Base-by-base conservation (phyloP, 139 green algal genomes). In the Chlamydomonas asymmetrica region DNA sequence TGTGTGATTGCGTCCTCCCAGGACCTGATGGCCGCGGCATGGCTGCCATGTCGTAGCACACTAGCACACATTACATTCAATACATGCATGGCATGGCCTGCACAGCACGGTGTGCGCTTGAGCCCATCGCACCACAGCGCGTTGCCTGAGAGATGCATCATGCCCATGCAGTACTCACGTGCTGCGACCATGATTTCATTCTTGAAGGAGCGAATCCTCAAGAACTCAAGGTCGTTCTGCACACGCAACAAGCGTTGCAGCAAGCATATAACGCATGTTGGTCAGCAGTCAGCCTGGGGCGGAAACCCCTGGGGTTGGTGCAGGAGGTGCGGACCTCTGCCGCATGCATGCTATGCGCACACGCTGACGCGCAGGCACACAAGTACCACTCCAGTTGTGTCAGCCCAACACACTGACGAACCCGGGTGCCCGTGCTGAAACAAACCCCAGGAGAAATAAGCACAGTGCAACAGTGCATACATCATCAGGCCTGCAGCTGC, bases 161-260 rank as follows among this genome's bases (percentile, higher is more conserved):
- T 20, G 27, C 16, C 16, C 9, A 9, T 67, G 10, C 35, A 50
- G n/a, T 25, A 71, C 84, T 80, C 43, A 89, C 84, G 62, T 63
- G 90, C 77, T 39, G 88, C 87, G 0, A 96, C 87, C 84, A 96
- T 92, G 62, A 96, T 88, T 69, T 96, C 91, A 38, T 92, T 86
- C 80, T 91, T 89, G 18, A 80, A 66, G 0, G 88, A 92, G 20
- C 90, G 67, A 25, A 96, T 84, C 0, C 91, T 64, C 31, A 96
- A 69, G 35, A 94, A 96, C 73, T 96, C 81, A 50, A 96, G 54
- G 71, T 94, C 88, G 65, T 96, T 93, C 88, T 92, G 84, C n/a
- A n/a, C n/a, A n/a, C n/a, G n/a, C n/a, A n/a, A n/a, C n/a, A n/a
- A n/a, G n/a, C n/a, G n/a, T n/a, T n/a, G n/a, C n/a, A 39, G 40